Evolutionary conservation across 208 protist genomes (phyloP).

Genomic region (Acanthamoeba healyi): DNA sequence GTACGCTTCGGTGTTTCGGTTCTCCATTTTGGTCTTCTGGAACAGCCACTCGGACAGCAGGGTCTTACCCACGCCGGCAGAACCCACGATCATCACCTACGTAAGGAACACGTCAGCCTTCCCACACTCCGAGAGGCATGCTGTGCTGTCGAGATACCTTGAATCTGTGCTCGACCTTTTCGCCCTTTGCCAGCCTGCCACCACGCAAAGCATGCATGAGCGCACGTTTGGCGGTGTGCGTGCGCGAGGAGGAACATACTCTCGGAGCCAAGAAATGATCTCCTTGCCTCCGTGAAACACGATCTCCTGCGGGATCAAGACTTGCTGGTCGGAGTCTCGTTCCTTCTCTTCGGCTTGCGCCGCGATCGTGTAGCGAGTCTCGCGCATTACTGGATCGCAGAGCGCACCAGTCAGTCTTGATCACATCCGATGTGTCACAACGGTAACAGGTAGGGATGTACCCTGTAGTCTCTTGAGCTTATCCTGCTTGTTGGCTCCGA

Average conservation of each 20-base stretch:
- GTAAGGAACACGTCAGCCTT: too few species aligned
- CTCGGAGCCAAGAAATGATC: conserved; percentile 17
- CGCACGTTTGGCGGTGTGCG: too few species aligned
- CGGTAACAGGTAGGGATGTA: too few species aligned
- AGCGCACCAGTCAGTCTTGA: too few species aligned
- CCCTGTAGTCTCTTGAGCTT: conserved; percentile 30
- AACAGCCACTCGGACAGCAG: conserved; percentile 17
- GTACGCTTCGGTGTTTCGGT: conserved; percentile 23
- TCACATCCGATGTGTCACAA: too few species aligned
- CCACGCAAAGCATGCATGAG: background rate
- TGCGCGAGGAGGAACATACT: background rate
- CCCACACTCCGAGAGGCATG: too few species aligned
- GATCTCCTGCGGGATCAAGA: conserved; percentile 29
- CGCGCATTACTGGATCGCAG: conserved; percentile 12
- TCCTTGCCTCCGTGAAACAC: background rate
- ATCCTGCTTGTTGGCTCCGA: conserved; percentile 52
- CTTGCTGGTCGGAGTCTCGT: background rate
- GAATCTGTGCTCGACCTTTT: background rate
- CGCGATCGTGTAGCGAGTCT: background rate
- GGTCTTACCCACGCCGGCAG: conserved; percentile 21
- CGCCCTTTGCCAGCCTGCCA: background rate
- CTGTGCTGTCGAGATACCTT: too few species aligned
- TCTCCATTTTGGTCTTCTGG: conserved; percentile 48
- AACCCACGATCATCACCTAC: background rate
- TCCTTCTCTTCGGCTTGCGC: background rate